These are phyloP conservation scores for Lachnellula hyalina DNA, from an alignment of 2,329 filamentous ascomycete genomes.

Conservation along the genomic window DNA sequence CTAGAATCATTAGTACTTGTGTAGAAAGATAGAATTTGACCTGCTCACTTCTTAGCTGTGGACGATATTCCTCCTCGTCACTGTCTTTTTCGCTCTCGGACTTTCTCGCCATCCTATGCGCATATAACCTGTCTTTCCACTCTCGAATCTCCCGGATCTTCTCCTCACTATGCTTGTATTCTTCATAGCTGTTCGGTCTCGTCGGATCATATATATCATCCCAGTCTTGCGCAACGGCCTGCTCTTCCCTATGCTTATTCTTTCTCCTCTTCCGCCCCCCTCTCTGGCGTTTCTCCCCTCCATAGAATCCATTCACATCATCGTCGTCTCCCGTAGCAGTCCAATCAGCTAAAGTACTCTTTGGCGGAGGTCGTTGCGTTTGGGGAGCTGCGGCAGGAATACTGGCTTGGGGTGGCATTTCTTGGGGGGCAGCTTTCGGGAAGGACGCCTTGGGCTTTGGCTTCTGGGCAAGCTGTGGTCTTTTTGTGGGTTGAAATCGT, in stretches of 20 bases:
- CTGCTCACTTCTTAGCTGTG: conserved; percentile 41
- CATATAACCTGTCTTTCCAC: conserved; percentile 79
- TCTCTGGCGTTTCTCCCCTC: conserved; percentile 57
- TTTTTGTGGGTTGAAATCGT: conserved; percentile 81
- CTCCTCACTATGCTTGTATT: conserved; percentile 80
- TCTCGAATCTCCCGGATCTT: conserved; percentile 73
- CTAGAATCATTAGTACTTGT: conserved; percentile 32
- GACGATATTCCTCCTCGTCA: conserved; percentile 41
- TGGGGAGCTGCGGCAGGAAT: conserved; percentile 28
- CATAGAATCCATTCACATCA: conserved; percentile 62
- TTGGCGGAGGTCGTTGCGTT: conserved; percentile 42
- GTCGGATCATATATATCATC: conserved; percentile 86
- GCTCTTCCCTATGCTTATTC: conserved; percentile 66
- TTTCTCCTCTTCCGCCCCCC: conserved; percentile 62
- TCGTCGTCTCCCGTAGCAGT: conserved; percentile 73
- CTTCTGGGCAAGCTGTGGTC: conserved; percentile 61
- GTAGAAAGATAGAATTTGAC: background rate
- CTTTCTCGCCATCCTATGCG: conserved; percentile 52
- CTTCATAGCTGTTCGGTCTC: conserved; percentile 75
- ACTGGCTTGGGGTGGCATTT: conserved; percentile 21
- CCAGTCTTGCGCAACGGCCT: conserved; percentile 65
- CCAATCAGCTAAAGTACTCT: conserved; percentile 77
- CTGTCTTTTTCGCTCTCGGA: conserved; percentile 40
- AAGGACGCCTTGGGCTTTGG: conserved; percentile 58
- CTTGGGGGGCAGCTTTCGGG: conserved; percentile 38